Evolutionary conservation across 352 stramenopile genomes (phyloP).

Genomic region (Pythium diclinum): DNA sequence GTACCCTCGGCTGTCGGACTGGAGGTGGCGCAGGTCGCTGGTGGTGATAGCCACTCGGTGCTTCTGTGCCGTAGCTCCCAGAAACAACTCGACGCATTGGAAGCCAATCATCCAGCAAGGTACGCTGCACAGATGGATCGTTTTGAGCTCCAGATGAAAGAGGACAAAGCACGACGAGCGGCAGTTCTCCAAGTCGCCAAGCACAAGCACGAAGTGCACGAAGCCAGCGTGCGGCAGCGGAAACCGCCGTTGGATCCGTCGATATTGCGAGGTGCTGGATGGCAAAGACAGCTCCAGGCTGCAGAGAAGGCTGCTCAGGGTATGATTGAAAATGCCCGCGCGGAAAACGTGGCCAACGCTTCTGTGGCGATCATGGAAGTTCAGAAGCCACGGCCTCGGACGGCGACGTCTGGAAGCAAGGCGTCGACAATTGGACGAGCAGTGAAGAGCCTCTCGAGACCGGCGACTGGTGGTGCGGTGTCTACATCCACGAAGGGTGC

Average conservation of each 20-base stretch:
- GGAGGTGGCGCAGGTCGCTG: constrained; percentile 45
- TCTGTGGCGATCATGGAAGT: not conserved
- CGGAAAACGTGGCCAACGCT: not conserved
- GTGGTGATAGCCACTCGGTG: constrained; percentile 53
- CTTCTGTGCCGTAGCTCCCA: constrained; percentile 40
- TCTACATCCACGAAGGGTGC: not conserved
- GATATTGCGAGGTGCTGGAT: constrained; percentile 26
- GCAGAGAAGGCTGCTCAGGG: not conserved
- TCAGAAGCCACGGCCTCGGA: constrained; percentile 5
- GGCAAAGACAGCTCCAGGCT: constrained; percentile 22
- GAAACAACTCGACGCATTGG: constrained; percentile 41
- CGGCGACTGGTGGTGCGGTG: constrained; percentile 1
- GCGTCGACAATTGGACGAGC: not conserved
- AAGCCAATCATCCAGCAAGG: constrained; percentile 41
- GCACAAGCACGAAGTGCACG: constrained; percentile 28
- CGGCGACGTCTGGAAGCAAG: not conserved
- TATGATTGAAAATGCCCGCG: not conserved
- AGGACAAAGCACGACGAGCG: constrained; percentile 35
- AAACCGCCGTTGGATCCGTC: constrained; percentile 38
- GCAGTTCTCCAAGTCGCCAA: constrained; percentile 34
- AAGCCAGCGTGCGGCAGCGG: constrained; percentile 30
- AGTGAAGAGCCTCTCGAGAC: not conserved
- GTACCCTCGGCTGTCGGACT: constrained; percentile 58
- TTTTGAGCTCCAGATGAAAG: constrained; percentile 38
- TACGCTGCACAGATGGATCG: constrained; percentile 41